Evolutionary conservation across 805 yeast species (phyloP).

Genomic region (Candida palmyrensis): DNA sequence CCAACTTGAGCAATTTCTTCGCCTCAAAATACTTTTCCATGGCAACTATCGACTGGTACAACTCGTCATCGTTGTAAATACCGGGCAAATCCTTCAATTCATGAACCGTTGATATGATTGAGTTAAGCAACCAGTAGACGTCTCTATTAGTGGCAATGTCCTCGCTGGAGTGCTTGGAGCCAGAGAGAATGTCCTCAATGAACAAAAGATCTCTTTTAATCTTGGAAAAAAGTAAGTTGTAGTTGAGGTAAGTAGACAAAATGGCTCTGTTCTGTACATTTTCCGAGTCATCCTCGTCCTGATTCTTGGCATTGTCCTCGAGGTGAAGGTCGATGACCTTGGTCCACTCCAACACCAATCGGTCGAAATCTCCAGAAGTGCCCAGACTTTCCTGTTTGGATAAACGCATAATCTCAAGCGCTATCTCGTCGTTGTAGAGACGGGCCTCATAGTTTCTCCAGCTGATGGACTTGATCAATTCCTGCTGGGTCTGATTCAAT

Average conservation of each 20-base stretch:
- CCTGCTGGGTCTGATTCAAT: conserved; percentile 16
- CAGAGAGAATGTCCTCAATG: conserved; percentile 25
- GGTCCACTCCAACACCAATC: conserved; percentile 59
- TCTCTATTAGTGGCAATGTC: conserved; percentile 34
- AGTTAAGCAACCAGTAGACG: conserved; percentile 43
- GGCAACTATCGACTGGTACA: conserved; percentile 48
- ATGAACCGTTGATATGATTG: conserved; percentile 46
- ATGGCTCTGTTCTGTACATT: conserved; percentile 70
- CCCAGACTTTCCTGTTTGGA: conserved; percentile 16
- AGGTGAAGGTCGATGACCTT: conserved; percentile 60
- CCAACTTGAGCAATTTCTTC: conserved; percentile 38
- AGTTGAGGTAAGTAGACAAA: conserved; percentile 68
- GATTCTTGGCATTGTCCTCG: conserved; percentile 45
- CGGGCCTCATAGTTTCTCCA: conserved; percentile 57
- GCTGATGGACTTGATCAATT: conserved; percentile 28
- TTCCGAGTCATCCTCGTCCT: conserved; percentile 47
- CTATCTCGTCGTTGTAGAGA: conserved; percentile 67
- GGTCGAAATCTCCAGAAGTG: conserved; percentile 47
- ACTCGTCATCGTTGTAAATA: conserved; percentile 77
- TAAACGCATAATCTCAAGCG: conserved; percentile 47
- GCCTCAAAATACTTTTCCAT: conserved; percentile 46
- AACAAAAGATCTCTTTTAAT: conserved; percentile 66
- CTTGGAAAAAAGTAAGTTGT: conserved; percentile 58
- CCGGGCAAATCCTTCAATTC: conserved; percentile 83
- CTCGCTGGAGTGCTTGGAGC: conserved; percentile 12